Evolutionary conservation across 768 basidiomycete genomes (phyloP), one percentile per base, ranked within the genome.

Genomic region (Amanita rimosa): DNA sequence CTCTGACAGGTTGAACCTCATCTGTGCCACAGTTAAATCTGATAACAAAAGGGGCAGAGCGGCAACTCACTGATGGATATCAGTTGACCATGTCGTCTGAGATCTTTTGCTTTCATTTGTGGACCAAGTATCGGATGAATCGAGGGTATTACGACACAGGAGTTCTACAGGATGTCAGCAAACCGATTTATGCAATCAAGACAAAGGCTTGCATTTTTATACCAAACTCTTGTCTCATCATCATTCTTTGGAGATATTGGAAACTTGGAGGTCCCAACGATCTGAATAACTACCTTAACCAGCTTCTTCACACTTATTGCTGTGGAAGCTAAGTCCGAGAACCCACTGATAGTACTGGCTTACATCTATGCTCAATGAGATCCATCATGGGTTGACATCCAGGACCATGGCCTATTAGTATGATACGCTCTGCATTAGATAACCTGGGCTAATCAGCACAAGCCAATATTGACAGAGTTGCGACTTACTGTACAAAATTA

Each of bases 401-500:
- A 1, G 81, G 78, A 9, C 93, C 93, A 58, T 94, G 89, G 1
- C 92, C 92, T 43, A 98, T 78, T 8, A 99, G 60, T 31, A 97
- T 66, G 10, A 99, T 76, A 36, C 79, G 72, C 26, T 78, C 71
- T 6, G 85, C 86, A 17, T 72, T 73, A 5, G 83, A 84, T 54
- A 95, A 69, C 51, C 90, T 93, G 55, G 31, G n/a, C 26, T 33
- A 24, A 17, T 49, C n/a, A 42, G 45, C 10, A 40, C 0, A 53
- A 36, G 35, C 37, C 43, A 27, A 19, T 13, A 13, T 34, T 16
- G 6, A 43, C 17, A 17, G 42, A 4, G n/a, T 51, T 39, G 41
- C n/a, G 14, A 62, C 86, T 51, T 56, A 96, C 94, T 86, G 81
- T 53, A 98, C 72, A 58, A 93, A 94, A 58, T 97, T 95, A 63